phyloP scores from a whole-genome alignment of 257 asterid species.

The Anisodus tanguticus region DNA sequence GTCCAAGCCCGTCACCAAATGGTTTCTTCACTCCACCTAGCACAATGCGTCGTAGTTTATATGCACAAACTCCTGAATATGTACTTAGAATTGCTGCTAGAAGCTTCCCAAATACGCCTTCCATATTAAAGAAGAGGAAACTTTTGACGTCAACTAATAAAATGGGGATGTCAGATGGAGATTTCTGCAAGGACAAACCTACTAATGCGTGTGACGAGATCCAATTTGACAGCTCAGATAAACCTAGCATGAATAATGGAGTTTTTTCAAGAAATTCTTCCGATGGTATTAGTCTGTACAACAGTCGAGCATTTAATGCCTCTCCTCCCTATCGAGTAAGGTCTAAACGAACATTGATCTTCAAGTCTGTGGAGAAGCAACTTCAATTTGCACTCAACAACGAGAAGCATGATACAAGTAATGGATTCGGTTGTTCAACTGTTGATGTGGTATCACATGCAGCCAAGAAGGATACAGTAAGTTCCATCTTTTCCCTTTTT shows the following conservation, averaged over 20 bases:
- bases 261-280: constrained; percentile 42
- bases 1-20: constrained; percentile 50
- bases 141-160: constrained; percentile 38
- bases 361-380: constrained; percentile 89
- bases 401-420: constrained; percentile 44
- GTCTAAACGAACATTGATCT: constrained; percentile 65
- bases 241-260: constrained; percentile 42
- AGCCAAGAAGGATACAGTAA: constrained; percentile 55
- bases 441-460: constrained; percentile 51
- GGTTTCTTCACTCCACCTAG: constrained; percentile 70
- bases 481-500: constrained; percentile 30
- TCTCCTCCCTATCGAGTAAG: constrained; percentile 91
- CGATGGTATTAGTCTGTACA: constrained; percentile 44
- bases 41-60: constrained; percentile 47
- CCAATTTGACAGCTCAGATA: constrained; percentile 41
- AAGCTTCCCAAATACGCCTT: constrained; percentile 86
- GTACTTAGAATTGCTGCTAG: constrained; percentile 80
- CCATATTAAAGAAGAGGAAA: constrained; percentile 81
- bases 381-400: constrained; percentile 62
- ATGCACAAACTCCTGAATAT: constrained; percentile 76
- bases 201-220: constrained; percentile 39
- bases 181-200: constrained; percentile 39
- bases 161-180: constrained; percentile 33
- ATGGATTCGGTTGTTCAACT: constrained; percentile 48
- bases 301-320: constrained; percentile 57